Conservation (phyloP, 2,329 filamentous ascomycete genomes). For the Aspergillus ruber region DNA sequence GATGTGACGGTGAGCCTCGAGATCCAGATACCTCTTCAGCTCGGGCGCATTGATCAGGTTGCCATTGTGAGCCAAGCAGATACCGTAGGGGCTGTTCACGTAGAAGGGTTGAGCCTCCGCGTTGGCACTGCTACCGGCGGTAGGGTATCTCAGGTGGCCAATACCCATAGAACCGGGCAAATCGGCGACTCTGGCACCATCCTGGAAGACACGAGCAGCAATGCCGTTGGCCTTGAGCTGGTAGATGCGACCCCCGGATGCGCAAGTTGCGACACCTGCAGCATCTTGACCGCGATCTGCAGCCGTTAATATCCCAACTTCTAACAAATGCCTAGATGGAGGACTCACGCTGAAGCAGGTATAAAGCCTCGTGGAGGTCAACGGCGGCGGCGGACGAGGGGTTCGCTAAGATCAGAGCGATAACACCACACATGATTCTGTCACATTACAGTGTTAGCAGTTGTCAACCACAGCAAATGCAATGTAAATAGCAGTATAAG, state of each 20-base stretch:
- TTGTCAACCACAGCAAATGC: slow-evolving; percentile 6
- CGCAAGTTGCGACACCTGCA: slow-evolving; percentile 72
- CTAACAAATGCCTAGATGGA: neutral
- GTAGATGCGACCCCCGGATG: slow-evolving; percentile 69
- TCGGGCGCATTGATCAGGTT: slow-evolving; percentile 77
- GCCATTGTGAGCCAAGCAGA: slow-evolving; percentile 77
- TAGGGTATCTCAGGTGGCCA: slow-evolving; percentile 82
- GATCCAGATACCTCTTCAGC: slow-evolving; percentile 64
- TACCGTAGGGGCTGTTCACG: slow-evolving; percentile 78
- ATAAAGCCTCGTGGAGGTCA: slow-evolving; percentile 66
- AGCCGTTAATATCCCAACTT: slow-evolving; percentile 6
- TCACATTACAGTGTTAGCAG: slow-evolving; percentile 10
- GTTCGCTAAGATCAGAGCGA: slow-evolving; percentile 56
- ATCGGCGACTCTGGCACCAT: slow-evolving; percentile 66
- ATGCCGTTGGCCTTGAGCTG: slow-evolving; percentile 89
- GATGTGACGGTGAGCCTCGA: slow-evolving; percentile 75
- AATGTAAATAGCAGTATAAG: slow-evolving; percentile 18
- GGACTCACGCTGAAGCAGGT: slow-evolving; percentile 55
- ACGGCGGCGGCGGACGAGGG: slow-evolving; percentile 48
- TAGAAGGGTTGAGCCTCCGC: slow-evolving; percentile 91
- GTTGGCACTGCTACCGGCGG: slow-evolving; percentile 74
- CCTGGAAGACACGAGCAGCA: slow-evolving; percentile 76
- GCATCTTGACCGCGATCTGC: slow-evolving; percentile 75
- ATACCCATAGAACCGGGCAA: slow-evolving; percentile 82
- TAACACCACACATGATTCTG: slow-evolving; percentile 55